Percentiles rank a stretch among this genome's conserved stretches.
These are phyloP conservation scores for Chaetomium sp. DNA, from an alignment of 2,329 filamentous ascomycete species.

Conservation along the genomic window DNA sequence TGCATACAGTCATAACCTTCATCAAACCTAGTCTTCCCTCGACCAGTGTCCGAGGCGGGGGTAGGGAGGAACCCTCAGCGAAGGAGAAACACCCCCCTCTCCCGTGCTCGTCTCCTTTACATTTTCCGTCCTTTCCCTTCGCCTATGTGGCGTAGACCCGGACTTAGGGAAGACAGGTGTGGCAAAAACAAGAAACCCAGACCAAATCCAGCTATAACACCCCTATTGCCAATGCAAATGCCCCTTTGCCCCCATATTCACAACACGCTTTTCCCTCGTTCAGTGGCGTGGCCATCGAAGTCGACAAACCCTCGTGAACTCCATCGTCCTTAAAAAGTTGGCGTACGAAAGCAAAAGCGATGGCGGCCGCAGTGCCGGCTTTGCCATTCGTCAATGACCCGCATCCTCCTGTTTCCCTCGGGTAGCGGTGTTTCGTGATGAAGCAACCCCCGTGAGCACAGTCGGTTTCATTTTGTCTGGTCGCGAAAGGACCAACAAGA, in stretches of 20 bases:
- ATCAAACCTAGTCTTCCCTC: neutral
- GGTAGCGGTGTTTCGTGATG: too few relatives aligned
- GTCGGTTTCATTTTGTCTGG: too few relatives aligned
- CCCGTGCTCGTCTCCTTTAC: neutral
- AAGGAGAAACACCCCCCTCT: slow-evolving; percentile 4
- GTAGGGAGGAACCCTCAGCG: neutral
- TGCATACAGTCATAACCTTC: slow-evolving; percentile 14
- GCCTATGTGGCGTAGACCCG: neutral
- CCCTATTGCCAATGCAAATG: slow-evolving; percentile 9
- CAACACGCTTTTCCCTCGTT: neutral
- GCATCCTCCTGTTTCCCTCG: too few relatives aligned
- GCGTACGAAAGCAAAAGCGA: too few relatives aligned
- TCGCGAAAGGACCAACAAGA: too few relatives aligned
- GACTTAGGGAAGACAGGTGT: neutral
- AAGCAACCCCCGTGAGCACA: too few relatives aligned
- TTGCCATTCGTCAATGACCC: too few relatives aligned
- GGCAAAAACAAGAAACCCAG: slow-evolving; percentile 3
- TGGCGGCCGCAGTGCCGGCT: too few relatives aligned
- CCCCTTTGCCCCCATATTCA: neutral
- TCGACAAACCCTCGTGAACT: too few relatives aligned
- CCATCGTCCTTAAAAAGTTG: too few relatives aligned
- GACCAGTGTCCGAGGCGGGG: neutral
- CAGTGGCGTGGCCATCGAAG: too few relatives aligned
- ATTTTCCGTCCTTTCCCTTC: neutral
- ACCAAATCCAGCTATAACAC: slow-evolving; percentile 4